Evolutionary conservation across 306 rosid species (phyloP).

Genomic region (Pueraria montana): DNA sequence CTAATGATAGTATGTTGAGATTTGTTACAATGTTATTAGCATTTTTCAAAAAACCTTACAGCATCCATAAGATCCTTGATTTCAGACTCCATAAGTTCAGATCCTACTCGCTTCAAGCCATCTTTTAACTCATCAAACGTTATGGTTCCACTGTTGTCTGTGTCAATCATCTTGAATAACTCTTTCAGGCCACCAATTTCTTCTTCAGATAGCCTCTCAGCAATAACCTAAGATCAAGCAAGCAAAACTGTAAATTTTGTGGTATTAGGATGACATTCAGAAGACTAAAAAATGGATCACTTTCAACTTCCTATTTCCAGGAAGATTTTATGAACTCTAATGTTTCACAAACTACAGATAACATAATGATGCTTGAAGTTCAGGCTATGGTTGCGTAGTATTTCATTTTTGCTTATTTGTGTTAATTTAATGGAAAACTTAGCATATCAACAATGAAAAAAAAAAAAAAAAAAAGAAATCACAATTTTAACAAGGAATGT

Average conservation of each 20-base stretch:
- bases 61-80: conserved; percentile 75
- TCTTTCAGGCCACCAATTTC: conserved; percentile 74
- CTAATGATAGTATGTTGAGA: background rate
- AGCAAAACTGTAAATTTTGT: conserved; percentile 32
- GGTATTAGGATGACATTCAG: conserved; percentile 24
- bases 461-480: no score
- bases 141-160: conserved; percentile 71
- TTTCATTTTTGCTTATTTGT: background rate
- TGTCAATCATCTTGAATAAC: conserved; percentile 68
- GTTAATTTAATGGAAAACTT: conserved; percentile 10
- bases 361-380: conserved; percentile 21
- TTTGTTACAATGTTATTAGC: background rate
- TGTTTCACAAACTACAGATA: background rate
- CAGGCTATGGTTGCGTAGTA: background rate
- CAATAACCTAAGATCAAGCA: conserved; percentile 61
- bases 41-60: conserved; percentile 49
- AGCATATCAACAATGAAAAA: background rate
- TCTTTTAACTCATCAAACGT: conserved; percentile 71
- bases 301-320: conserved; percentile 6
- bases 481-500: conserved; percentile 1
- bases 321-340: background rate
- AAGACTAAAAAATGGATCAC: conserved; percentile 6
- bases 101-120: conserved; percentile 68
- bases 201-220: conserved; percentile 73
- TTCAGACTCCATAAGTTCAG: conserved; percentile 75